Conservation (phyloP, 2,329 filamentous ascomycete genomes). For the Juglanconis sp. region DNA sequence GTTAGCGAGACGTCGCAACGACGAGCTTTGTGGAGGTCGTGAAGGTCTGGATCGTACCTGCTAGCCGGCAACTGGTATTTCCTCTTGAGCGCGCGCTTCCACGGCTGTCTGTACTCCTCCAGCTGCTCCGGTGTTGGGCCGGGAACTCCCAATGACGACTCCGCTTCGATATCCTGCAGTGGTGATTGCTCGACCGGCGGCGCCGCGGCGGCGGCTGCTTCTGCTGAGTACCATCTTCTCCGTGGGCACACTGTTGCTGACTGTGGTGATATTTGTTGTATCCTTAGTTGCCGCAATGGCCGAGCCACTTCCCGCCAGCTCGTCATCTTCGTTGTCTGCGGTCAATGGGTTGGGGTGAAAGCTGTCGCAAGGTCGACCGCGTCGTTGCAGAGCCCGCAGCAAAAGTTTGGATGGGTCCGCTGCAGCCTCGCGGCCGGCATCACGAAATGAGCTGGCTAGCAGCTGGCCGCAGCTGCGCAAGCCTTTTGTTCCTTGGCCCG, state of each 20-base stretch:
- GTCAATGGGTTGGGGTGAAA: neutral
- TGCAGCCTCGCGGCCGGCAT: neutral
- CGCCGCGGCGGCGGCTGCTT: conserved; percentile 31
- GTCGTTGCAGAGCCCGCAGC: conserved; percentile 8
- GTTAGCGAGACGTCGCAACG: conserved; percentile 5
- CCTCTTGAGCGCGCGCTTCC: conserved; percentile 33
- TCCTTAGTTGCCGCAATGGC: conserved; percentile 20
- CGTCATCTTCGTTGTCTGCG: conserved; percentile 33
- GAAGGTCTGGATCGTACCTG: conserved; percentile 34
- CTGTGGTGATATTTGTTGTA: conserved; percentile 7
- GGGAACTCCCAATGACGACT: conserved; percentile 46
- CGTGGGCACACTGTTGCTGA: conserved; percentile 31
- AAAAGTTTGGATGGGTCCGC: conserved; percentile 11
- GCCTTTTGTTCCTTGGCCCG: no score
- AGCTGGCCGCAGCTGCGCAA: neutral
- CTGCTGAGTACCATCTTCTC: conserved; percentile 48
- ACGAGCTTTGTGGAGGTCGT: neutral
- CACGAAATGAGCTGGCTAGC: neutral
- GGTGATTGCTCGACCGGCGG: conserved; percentile 19
- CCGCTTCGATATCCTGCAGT: conserved; percentile 48
- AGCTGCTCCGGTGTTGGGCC: conserved; percentile 35
- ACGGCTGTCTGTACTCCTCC: conserved; percentile 39
- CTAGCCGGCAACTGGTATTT: conserved; percentile 42
- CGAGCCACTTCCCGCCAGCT: conserved; percentile 39
- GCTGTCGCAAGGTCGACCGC: conserved; percentile 7